phyloP scores from a whole-genome alignment of 768 basidiomycete species.

The Candolleomyces eurysporus region DNA sequence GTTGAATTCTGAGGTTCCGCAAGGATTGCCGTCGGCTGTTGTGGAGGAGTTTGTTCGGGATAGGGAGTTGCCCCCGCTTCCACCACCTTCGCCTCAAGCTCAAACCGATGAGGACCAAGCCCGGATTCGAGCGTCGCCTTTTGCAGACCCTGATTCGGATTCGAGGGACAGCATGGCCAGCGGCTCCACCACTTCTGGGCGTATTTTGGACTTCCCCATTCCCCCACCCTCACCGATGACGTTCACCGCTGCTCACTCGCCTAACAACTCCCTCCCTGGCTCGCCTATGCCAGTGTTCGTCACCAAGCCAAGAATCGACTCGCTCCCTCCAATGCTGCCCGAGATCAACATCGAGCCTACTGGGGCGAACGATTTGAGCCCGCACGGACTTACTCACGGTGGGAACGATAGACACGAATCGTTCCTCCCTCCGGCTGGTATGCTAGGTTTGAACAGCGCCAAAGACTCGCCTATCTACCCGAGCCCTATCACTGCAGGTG shows the following conservation, averaged over 20 bases:
- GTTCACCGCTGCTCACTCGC: slow-evolving; percentile 31
- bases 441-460: background rate
- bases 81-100: slow-evolving; percentile 11
- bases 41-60: slow-evolving; percentile 13
- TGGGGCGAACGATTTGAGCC: slow-evolving; percentile 32
- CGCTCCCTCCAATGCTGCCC: slow-evolving; percentile 51
- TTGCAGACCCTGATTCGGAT: background rate
- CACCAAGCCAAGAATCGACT: slow-evolving; percentile 32
- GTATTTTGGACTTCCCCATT: slow-evolving; percentile 33
- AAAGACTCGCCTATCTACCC: slow-evolving; percentile 20
- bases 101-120: background rate
- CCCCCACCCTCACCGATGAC: slow-evolving; percentile 33
- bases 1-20: slow-evolving; percentile 42
- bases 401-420: slow-evolving; percentile 13
- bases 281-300: background rate
- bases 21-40: slow-evolving; percentile 28
- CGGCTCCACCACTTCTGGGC: too few species aligned
- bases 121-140: background rate
- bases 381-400: slow-evolving; percentile 10
- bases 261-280: slow-evolving; percentile 47
- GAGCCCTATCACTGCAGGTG: slow-evolving; percentile 12
- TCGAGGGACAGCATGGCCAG: background rate
- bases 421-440: slow-evolving; percentile 1
- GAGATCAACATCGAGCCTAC: slow-evolving; percentile 44
- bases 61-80: slow-evolving; percentile 23